Evolutionary conservation across 2,329 filamentous ascomycete genomes (phyloP).

Genomic region (Ophiobolus disseminans): DNA sequence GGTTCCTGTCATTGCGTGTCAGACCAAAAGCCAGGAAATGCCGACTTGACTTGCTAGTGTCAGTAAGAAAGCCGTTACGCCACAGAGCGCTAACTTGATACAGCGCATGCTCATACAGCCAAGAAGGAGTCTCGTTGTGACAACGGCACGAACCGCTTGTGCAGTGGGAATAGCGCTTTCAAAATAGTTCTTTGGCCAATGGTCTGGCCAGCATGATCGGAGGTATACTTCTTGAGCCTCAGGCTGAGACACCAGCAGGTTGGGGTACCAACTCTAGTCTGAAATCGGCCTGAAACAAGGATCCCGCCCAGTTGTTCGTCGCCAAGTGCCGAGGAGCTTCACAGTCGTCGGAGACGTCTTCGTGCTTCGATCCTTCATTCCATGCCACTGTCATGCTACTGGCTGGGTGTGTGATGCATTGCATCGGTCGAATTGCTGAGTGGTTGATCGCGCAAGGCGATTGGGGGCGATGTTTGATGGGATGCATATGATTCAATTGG

Average conservation of each 20-base stretch:
- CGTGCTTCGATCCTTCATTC: constrained; percentile 4
- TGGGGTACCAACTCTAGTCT: constrained; percentile 8
- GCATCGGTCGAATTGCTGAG: no score
- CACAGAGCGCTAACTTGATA: constrained; percentile 5
- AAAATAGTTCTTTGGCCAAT: not conserved
- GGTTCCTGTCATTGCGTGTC: constrained; percentile 5
- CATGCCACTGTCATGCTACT: not conserved
- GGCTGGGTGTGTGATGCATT: no score
- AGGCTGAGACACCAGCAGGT: not conserved
- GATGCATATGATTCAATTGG: no score
- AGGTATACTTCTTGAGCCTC: constrained; percentile 1
- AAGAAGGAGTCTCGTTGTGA: constrained; percentile 3
- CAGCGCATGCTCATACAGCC: constrained; percentile 11
- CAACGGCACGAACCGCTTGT: constrained; percentile 9
- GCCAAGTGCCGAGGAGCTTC: constrained; percentile 25
- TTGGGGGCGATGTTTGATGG: no score
- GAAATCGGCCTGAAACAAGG: constrained; percentile 19
- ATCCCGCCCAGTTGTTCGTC: not conserved
- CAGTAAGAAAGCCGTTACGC: not conserved
- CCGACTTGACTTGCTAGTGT: not conserved
- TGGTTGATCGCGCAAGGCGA: no score
- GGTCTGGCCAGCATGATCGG: not conserved
- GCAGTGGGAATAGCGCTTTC: not conserved
- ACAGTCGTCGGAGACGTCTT: constrained; percentile 15
- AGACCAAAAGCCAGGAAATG: constrained; percentile 6